Percentiles rank a stretch among this genome's conserved stretches.
Conservation (phyloP, 1,284 basidiomycete genomes). For the Vanrija sp. region DNA sequence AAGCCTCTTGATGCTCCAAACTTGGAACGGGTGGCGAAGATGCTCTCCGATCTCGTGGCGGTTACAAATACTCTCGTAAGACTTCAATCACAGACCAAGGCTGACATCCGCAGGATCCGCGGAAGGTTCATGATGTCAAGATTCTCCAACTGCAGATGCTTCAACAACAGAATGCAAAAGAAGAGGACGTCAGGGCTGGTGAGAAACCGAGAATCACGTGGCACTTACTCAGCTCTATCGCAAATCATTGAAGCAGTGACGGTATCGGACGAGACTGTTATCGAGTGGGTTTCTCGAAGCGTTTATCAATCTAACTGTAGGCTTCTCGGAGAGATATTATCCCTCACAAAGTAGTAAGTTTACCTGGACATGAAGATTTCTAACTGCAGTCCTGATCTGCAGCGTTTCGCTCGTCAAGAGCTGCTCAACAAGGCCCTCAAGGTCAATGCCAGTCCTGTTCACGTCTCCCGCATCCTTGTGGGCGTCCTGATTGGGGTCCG, state of each 20-base stretch:
- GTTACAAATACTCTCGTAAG: constrained; percentile 4
- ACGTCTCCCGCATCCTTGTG: constrained; percentile 1
- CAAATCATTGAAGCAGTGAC: not conserved
- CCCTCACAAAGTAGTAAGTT: not conserved
- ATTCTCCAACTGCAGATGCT: constrained; percentile 5
- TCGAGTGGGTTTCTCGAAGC: not conserved
- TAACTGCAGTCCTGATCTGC: constrained; percentile 8
- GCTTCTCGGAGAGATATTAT: constrained; percentile 2
- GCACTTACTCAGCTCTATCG: not conserved
- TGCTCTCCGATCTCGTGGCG: not conserved
- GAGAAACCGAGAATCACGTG: not conserved
- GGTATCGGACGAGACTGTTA: constrained; percentile 2
- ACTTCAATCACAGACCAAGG: not conserved
- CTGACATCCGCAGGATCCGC: constrained; percentile 2
- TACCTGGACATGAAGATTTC: not conserved
- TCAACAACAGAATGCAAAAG: constrained; percentile 2
- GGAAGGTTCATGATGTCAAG: constrained; percentile 5
- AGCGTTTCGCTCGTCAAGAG: not conserved
- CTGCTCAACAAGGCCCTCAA: not conserved
- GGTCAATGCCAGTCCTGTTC: not conserved
- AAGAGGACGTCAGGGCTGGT: constrained; percentile 1
- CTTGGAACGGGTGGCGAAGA: constrained; percentile 1
- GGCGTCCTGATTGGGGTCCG: constrained; percentile 3
- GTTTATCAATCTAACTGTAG: not conserved
- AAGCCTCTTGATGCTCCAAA: not conserved